phyloP scores from a whole-genome alignment of 78 protist species.

The Chrysochromulina parva region DNA sequence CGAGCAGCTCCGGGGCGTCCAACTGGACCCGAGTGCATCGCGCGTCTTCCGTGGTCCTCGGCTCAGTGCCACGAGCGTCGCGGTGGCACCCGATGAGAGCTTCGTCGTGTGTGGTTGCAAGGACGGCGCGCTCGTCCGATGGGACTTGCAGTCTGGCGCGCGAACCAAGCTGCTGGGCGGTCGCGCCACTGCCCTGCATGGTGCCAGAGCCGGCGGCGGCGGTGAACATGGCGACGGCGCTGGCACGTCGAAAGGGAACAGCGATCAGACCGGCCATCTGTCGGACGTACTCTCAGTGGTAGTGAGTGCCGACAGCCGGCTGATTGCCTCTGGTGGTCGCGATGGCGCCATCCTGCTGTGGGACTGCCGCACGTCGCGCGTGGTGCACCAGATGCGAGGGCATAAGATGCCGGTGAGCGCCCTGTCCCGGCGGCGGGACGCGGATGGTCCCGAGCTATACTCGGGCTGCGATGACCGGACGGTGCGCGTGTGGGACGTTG shows the following conservation, averaged over 20 bases:
- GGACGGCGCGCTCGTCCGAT: slow-evolving; percentile 52
- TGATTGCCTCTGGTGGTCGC: not conserved
- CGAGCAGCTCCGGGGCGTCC: not conserved
- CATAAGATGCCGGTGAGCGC: not conserved
- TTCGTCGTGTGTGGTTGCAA: slow-evolving; percentile 38
- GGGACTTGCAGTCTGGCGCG: slow-evolving; percentile 34
- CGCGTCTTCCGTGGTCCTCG: not conserved
- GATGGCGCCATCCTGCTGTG: not conserved
- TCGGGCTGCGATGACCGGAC: slow-evolving; percentile 65
- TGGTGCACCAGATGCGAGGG: not conserved
- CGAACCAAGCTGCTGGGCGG: not conserved
- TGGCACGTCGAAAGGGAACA: no score
- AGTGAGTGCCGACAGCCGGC: slow-evolving; percentile 65
- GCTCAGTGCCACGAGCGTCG: not conserved
- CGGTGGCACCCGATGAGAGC: not conserved
- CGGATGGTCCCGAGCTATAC: not conserved
- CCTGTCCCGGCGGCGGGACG: not conserved
- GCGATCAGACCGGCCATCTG: slow-evolving; percentile 33
- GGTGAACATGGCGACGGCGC: not conserved
- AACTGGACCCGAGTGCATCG: no score
- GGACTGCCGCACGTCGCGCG: not conserved
- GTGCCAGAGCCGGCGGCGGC: no score
- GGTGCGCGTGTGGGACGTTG: slow-evolving; percentile 74
- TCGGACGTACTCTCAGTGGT: slow-evolving; percentile 61
- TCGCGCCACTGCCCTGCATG: no score